phyloP scores from a whole-genome alignment of 2,329 filamentous ascomycete species.

The Daldinia sp. region DNA sequence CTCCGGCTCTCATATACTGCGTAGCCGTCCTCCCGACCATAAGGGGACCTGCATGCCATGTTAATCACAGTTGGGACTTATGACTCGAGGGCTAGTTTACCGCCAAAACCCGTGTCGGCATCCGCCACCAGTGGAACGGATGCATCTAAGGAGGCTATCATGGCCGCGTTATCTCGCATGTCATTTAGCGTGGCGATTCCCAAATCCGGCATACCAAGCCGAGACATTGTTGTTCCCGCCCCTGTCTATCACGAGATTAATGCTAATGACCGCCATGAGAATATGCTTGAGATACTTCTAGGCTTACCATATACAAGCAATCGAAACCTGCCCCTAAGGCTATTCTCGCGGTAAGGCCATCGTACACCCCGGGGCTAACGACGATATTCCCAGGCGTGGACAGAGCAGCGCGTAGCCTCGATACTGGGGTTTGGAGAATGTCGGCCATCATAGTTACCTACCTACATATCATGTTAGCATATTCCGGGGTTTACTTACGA shows the following conservation, averaged over 20 bases:
- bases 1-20: not conserved
- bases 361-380: not conserved
- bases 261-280: no score
- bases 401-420: not conserved
- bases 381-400: not conserved
- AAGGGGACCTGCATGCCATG: not conserved
- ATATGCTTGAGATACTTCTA: not conserved
- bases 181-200: not conserved
- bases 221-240: not conserved
- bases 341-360: not conserved
- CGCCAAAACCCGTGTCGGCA: not conserved
- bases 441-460: not conserved
- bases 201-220: not conserved
- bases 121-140: not conserved
- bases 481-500: not conserved
- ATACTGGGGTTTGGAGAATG: not conserved
- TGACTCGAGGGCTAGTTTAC: not conserved
- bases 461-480: not conserved
- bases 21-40: not conserved
- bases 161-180: not conserved
- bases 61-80: not conserved
- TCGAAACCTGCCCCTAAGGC: not conserved
- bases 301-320: not conserved
- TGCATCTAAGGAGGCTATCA: not conserved
- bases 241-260: not conserved